A percentile compares a stretch with the other conserved stretches of the same genome.
Evolutionary conservation across 2,329 filamentous ascomycete genomes (phyloP).

Genomic region (Fusarium coffeatum): DNA sequence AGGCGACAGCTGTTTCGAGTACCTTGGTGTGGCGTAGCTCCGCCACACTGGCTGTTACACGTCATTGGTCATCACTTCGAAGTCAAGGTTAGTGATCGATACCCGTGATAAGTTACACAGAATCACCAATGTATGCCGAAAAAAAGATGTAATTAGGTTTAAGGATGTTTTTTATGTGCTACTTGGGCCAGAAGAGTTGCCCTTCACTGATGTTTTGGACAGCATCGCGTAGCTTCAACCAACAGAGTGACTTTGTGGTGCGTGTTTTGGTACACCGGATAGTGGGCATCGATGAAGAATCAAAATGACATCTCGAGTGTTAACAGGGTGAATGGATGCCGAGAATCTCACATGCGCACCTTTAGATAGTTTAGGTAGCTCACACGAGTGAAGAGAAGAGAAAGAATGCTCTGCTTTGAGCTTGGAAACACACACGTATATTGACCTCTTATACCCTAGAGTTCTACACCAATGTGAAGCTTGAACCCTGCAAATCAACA

Average conservation of each 20-base stretch:
- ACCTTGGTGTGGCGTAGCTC: slow-evolving; percentile 39
- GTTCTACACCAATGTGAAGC: background rate
- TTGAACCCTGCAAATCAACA: background rate
- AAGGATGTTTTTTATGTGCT: background rate
- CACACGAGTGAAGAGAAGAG: background rate
- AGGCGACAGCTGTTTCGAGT: slow-evolving; percentile 45
- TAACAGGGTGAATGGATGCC: background rate
- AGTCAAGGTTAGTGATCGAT: background rate
- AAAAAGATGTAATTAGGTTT: background rate
- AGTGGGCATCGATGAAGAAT: background rate
- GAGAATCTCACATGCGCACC: background rate
- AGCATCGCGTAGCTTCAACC: background rate
- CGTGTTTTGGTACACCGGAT: background rate
- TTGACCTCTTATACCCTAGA: background rate
- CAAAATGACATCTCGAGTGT: rapidly evolving
- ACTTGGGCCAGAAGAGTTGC: background rate
- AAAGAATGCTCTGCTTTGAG: background rate
- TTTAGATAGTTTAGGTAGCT: background rate
- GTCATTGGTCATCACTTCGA: slow-evolving; percentile 16
- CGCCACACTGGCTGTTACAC: slow-evolving; percentile 39
- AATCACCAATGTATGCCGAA: background rate
- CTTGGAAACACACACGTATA: background rate
- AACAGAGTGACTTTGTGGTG: background rate
- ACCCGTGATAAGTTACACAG: background rate
- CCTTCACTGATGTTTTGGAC: background rate